phyloP scores from a whole-genome alignment of 2,329 filamentous ascomycete genomes.

The Rugonectria rugulosa region DNA sequence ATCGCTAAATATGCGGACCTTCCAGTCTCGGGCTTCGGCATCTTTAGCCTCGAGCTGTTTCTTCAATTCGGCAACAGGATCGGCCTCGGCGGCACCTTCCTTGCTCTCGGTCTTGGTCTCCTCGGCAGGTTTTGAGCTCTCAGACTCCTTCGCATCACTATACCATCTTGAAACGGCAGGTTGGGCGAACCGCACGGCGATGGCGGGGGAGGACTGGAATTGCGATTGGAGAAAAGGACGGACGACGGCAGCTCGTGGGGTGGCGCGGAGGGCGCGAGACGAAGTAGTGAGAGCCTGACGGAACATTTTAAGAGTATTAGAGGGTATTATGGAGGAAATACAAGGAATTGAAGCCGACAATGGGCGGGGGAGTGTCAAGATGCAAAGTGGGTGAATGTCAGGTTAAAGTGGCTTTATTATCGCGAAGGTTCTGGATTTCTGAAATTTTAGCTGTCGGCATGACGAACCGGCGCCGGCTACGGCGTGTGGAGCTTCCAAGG shows the following conservation, averaged over 20 bases:
- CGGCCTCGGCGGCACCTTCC: slow-evolving; percentile 40
- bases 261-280: slow-evolving; percentile 54
- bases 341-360: slow-evolving; percentile 11
- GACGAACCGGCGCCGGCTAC: slow-evolving; percentile 36
- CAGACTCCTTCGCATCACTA: slow-evolving; percentile 53
- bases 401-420: slow-evolving; percentile 32
- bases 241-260: slow-evolving; percentile 46
- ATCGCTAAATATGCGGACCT: slow-evolving; percentile 64
- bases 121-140: slow-evolving; percentile 39
- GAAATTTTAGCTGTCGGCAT: slow-evolving; percentile 43
- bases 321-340: slow-evolving; percentile 7
- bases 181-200: slow-evolving; percentile 47
- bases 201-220: slow-evolving; percentile 47
- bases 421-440: slow-evolving; percentile 37
- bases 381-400: slow-evolving; percentile 23
- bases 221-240: slow-evolving; percentile 48
- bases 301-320: slow-evolving; percentile 49
- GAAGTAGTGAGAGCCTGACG: slow-evolving; percentile 54
- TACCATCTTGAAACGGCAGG: slow-evolving; percentile 54
- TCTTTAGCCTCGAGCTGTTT: slow-evolving; percentile 62
- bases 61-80: slow-evolving; percentile 54
- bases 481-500: slow-evolving; percentile 32
- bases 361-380: slow-evolving; percentile 16
- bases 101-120: slow-evolving; percentile 42
- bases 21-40: slow-evolving; percentile 73